These are phyloP conservation scores for Limtongia smithiae DNA, from an alignment of 805 yeast species.

Conservation along the genomic window DNA sequence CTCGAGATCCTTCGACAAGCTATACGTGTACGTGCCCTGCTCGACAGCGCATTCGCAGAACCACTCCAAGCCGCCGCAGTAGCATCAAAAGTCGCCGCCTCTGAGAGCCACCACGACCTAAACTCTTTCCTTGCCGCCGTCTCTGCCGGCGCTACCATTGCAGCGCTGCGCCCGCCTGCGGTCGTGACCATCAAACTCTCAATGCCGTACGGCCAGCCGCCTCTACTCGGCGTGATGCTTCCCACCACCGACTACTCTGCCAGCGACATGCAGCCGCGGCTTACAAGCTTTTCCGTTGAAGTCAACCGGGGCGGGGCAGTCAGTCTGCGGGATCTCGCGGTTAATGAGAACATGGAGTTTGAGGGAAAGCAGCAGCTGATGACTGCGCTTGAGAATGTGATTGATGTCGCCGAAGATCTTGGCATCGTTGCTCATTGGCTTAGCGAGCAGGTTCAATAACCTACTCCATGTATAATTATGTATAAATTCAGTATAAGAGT, in stretches of 20 bases:
- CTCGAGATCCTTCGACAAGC: conserved; percentile 22
- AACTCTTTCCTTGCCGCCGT: background rate
- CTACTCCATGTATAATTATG: too few species aligned
- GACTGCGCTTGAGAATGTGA: conserved; percentile 5
- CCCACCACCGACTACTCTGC: conserved; percentile 12
- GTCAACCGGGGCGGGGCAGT: conserved; percentile 14
- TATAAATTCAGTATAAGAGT: too few species aligned
- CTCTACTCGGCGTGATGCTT: conserved; percentile 9
- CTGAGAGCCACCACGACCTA: background rate
- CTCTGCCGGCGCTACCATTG: background rate
- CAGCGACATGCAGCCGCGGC: background rate
- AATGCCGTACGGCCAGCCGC: conserved; percentile 15
- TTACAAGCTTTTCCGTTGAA: conserved; percentile 12
- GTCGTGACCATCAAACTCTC: conserved; percentile 8
- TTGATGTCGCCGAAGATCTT: conserved; percentile 17
- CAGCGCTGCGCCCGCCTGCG: background rate
- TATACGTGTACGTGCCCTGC: conserved; percentile 6
- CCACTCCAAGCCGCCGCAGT: background rate
- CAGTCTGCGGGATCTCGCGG: background rate
- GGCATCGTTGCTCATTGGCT: conserved; percentile 21
- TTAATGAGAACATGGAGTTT: conserved; percentile 8
- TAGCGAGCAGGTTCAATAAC: conserved; percentile 9
- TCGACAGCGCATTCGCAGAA: conserved; percentile 12
- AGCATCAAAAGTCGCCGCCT: background rate
- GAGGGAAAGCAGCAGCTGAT: conserved; percentile 1